Conservation (phyloP, 2,329 filamentous ascomycete genomes). For the Aureobasidium namibiae region DNA sequence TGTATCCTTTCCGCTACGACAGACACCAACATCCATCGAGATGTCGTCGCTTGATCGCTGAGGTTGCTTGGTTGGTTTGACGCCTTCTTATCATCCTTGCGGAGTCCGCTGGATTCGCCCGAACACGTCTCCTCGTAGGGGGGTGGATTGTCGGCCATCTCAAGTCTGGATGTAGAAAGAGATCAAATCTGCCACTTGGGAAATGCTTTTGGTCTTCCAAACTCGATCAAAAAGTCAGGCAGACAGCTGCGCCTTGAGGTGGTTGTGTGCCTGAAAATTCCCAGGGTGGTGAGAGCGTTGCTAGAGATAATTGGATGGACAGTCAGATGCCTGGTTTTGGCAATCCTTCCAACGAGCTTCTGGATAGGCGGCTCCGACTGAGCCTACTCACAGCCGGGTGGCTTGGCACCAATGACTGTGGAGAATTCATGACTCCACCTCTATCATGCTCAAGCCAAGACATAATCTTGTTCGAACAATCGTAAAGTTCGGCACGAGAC, state of each 20-base stretch:
- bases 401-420: slow-evolving; percentile 4
- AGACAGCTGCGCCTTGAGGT: neutral
- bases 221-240: neutral
- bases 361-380: neutral
- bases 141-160: slow-evolving; percentile 18
- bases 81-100: neutral
- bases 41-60: slow-evolving; percentile 22
- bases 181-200: neutral
- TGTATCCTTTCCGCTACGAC: slow-evolving; percentile 17
- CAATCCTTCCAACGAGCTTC: neutral
- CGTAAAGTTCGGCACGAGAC: neutral
- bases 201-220: neutral
- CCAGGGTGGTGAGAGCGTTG: neutral
- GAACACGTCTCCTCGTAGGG: slow-evolving; percentile 23
- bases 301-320: neutral
- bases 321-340: slow-evolving; percentile 8
- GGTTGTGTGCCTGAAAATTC: neutral
- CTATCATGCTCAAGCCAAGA: slow-evolving; percentile 4
- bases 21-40: slow-evolving; percentile 26
- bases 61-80: slow-evolving; percentile 21
- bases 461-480: neutral
- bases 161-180: neutral
- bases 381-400: slow-evolving; percentile 4
- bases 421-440: neutral
- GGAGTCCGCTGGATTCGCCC: neutral